Conservation (phyloP, 495 filamentous ascomycete genomes). For the Aspergillus sclerotioniger region DNA sequence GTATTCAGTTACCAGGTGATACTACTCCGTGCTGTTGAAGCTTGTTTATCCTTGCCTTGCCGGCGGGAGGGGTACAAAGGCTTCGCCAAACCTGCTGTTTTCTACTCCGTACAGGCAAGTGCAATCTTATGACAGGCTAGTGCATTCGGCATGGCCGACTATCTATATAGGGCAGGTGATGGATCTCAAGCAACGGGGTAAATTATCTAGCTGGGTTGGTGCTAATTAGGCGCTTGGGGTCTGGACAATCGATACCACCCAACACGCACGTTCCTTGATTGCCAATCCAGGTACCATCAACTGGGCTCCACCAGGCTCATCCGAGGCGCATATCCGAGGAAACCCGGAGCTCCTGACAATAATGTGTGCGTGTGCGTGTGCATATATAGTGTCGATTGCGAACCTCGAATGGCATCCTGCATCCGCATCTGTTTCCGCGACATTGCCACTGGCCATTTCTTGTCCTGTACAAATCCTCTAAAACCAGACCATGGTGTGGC, state of each 20-base stretch:
- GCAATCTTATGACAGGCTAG: background rate
- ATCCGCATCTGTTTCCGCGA: too few species aligned
- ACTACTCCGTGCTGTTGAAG: too few species aligned
- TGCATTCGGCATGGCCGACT: background rate
- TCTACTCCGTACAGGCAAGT: background rate
- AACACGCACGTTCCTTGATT: background rate
- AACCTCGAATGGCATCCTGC: too few species aligned
- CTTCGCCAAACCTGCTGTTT: background rate
- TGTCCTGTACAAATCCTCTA: too few species aligned
- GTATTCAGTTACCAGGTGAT: too few species aligned
- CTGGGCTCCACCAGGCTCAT: background rate
- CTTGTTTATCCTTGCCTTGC: too few species aligned
- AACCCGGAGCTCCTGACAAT: background rate
- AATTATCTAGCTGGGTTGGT: background rate
- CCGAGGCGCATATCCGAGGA: constrained; percentile 10
- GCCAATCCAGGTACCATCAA: constrained; percentile 8
- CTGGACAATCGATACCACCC: background rate
- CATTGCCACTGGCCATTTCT: too few species aligned
- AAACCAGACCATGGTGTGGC: too few species aligned
- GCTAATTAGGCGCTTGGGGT: background rate
- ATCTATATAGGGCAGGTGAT: background rate
- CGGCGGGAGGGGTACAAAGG: background rate
- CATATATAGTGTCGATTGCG: background rate
- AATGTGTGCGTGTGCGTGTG: background rate
- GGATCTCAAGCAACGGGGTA: background rate